Evolutionary conservation across 2,329 filamentous ascomycete species (phyloP).

Genomic region (Pseudogymnoascus sp.): DNA sequence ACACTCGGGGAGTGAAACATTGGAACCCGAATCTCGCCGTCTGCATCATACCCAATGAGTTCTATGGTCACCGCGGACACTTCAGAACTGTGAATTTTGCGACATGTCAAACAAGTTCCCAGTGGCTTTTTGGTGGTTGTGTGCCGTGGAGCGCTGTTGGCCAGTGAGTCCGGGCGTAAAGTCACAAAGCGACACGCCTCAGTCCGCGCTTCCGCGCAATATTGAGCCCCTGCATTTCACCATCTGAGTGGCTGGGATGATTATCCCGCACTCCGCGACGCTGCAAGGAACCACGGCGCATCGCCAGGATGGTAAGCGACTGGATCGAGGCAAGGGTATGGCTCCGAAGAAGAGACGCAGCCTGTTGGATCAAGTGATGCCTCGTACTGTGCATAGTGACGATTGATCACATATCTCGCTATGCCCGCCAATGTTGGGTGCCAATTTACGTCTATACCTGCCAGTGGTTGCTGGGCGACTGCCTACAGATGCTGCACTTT

Average conservation of each 20-base stretch:
- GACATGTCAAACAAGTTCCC: neutral
- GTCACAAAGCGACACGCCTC: slow-evolving; percentile 5
- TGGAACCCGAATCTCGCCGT: neutral
- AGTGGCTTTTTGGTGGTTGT: neutral
- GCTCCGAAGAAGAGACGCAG: neutral
- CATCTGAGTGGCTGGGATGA: slow-evolving; percentile 6
- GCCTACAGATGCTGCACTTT: neutral
- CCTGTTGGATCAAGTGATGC: neutral
- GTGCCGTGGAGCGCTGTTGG: neutral
- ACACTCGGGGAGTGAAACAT: slow-evolving; percentile 4
- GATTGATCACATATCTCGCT: neutral
- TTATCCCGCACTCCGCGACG: slow-evolving; percentile 4
- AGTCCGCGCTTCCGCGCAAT: slow-evolving; percentile 1
- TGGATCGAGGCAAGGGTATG: neutral
- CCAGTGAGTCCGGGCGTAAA: neutral
- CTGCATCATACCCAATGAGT: neutral
- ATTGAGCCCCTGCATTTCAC: slow-evolving; percentile 8
- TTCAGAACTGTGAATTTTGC: neutral
- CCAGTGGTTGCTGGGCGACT: neutral
- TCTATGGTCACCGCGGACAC: neutral
- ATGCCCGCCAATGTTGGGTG: neutral
- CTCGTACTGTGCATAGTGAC: neutral
- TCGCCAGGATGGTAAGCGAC: slow-evolving; percentile 3
- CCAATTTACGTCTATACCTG: neutral
- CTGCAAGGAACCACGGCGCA: slow-evolving; percentile 1